These are phyloP conservation scores for Backusella luteola DNA, from an alignment of 192 early-diverging fungal genomes.

Conservation along the genomic window DNA sequence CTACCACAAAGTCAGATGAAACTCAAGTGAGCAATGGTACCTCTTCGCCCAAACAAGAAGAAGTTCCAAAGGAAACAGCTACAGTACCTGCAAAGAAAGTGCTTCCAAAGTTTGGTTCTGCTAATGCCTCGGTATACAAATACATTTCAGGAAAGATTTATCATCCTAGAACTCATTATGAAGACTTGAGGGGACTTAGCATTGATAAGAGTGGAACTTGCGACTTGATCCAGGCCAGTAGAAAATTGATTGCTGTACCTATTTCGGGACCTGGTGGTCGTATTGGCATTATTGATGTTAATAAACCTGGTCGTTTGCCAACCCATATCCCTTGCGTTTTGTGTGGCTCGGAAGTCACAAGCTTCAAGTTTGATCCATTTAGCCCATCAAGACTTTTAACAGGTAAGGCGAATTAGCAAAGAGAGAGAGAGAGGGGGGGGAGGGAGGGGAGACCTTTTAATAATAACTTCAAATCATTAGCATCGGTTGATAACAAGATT, in stretches of 20 bases:
- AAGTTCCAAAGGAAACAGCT: background rate
- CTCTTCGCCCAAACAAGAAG: background rate
- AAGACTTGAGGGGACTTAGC: constrained; percentile 57
- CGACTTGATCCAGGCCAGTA: constrained; percentile 58
- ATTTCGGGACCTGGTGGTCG: constrained; percentile 79
- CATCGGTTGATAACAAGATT: constrained; percentile 63
- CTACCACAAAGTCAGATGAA: background rate
- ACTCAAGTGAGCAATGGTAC: background rate
- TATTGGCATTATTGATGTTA: constrained; percentile 63
- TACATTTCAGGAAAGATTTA: constrained; percentile 59
- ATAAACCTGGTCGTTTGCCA: constrained; percentile 70
- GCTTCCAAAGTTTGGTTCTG: constrained; percentile 41
- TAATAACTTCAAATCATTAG: constrained; percentile 14
- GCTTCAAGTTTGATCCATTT: constrained; percentile 78
- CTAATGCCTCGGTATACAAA: constrained; percentile 51
- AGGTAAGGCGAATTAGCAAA: constrained; percentile 6
- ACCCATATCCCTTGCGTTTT: constrained; percentile 55
- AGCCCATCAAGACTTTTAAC: constrained; percentile 54
- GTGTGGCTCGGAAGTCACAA: constrained; percentile 58
- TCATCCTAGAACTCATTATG: constrained; percentile 63
- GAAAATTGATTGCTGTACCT: constrained; percentile 67
- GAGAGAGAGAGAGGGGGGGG: background rate
- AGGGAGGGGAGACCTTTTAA: too few species aligned
- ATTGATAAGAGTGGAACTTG: constrained; percentile 52
- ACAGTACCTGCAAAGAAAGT: background rate